phyloP scores from a whole-genome alignment of 2,329 filamentous ascomycete genomes.

The Colletotrichum trifolii region DNA sequence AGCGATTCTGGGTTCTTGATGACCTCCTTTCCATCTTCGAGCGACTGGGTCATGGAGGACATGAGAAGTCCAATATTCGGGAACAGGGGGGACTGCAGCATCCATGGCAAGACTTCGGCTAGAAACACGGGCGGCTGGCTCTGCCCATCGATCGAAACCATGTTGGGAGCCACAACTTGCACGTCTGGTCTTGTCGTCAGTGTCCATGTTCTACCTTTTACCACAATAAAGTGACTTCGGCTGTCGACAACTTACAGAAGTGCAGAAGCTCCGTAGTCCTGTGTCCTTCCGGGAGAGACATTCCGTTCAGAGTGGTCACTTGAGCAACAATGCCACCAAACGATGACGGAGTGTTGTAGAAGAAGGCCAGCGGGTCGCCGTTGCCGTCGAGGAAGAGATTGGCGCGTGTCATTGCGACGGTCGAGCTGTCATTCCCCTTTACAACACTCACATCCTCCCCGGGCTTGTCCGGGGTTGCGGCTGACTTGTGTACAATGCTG shows the following conservation, averaged over 20 bases:
- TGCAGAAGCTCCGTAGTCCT: constrained; percentile 42
- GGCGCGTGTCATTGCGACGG: not conserved
- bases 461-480: not conserved
- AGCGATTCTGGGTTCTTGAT: constrained; percentile 42
- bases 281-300: constrained; percentile 40
- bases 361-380: constrained; percentile 39
- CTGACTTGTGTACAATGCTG: not conserved
- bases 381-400: constrained; percentile 38
- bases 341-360: constrained; percentile 31
- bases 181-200: constrained; percentile 36
- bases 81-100: constrained; percentile 46
- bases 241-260: constrained; percentile 40
- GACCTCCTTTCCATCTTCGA: constrained; percentile 37
- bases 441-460: not conserved
- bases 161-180: constrained; percentile 43
- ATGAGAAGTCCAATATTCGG: constrained; percentile 44
- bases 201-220: too few relatives aligned
- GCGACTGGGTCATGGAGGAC: constrained; percentile 43
- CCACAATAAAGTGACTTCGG: too few relatives aligned
- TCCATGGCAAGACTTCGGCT: constrained; percentile 42
- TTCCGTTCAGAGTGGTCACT: constrained; percentile 51
- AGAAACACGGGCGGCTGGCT: constrained; percentile 41
- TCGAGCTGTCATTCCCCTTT: not conserved
- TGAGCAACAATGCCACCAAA: constrained; percentile 40
- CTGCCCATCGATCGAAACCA: constrained; percentile 45